These are phyloP conservation scores for Penicillium alfredii DNA, from an alignment of 495 filamentous ascomycete species.

Conservation along the genomic window DNA sequence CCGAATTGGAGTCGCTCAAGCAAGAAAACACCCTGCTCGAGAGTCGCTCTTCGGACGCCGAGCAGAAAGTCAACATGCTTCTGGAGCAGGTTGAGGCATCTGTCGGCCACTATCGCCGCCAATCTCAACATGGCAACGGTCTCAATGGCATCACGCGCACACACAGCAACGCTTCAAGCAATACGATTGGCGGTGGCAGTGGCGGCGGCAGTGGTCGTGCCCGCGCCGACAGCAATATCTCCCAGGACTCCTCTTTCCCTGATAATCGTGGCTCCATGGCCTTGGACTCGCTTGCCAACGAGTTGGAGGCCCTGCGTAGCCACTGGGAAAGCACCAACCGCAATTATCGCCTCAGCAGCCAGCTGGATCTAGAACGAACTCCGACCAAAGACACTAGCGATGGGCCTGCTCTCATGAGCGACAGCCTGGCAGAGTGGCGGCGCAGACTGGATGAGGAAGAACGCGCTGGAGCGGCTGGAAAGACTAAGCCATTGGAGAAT, in stretches of 20 bases:
- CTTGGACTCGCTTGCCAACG: conserved; percentile 82
- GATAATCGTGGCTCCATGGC: conserved; percentile 75
- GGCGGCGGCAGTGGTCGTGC: conserved; percentile 30
- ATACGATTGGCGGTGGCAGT: no score
- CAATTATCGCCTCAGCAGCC: conserved; percentile 79
- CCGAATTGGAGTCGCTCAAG: conserved; percentile 75
- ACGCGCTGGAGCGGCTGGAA: conserved; percentile 23
- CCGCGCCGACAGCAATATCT: conserved; percentile 40
- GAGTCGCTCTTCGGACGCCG: conserved; percentile 76
- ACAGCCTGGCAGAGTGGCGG: conserved; percentile 68
- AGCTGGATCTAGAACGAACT: conserved; percentile 76
- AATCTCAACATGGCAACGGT: conserved; percentile 50
- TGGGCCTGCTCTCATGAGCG: conserved; percentile 49
- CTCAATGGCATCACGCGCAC: conserved; percentile 38
- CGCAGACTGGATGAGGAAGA: conserved; percentile 65
- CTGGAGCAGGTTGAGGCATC: conserved; percentile 90
- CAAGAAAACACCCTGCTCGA: conserved; percentile 76
- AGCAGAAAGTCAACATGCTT: conserved; percentile 85
- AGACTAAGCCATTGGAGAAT: conserved; percentile 22
- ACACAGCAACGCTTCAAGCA: conserved; percentile 43
- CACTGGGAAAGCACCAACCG: conserved; percentile 97
- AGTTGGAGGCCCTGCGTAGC: conserved; percentile 78
- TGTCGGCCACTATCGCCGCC: conserved; percentile 90
- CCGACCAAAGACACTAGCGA: conserved; percentile 48
- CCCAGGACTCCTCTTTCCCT: conserved; percentile 55